phyloP scores from a whole-genome alignment of 352 stramenopile species.

The Phytophthora vignae region DNA sequence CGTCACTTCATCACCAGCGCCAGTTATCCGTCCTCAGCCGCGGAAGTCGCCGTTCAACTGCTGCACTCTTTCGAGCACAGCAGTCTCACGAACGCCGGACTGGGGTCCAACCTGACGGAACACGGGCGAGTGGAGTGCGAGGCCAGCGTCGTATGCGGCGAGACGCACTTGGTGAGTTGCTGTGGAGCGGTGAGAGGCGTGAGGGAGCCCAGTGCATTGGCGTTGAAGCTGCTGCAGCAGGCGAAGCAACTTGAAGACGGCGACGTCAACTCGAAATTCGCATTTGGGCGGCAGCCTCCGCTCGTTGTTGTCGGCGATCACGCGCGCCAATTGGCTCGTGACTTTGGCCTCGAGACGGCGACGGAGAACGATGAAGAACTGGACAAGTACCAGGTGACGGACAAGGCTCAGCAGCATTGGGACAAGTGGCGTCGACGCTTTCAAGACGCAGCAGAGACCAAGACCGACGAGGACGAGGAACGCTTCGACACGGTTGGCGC shows the following conservation, averaged over 20 bases:
- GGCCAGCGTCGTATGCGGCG: conserved; percentile 59
- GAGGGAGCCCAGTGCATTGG: conserved; percentile 54
- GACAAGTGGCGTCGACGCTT: conserved; percentile 56
- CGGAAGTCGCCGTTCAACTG: conserved; percentile 43
- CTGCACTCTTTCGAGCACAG: conserved; percentile 59
- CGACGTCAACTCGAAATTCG: conserved; percentile 18
- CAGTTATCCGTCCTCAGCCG: conserved; percentile 20
- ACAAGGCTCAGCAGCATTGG: conserved; percentile 43
- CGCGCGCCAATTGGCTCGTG: conserved; percentile 37
- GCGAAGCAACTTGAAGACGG: background rate
- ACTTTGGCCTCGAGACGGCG: conserved; percentile 51
- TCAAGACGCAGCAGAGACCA: conserved; percentile 12
- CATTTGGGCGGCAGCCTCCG: conserved; percentile 59
- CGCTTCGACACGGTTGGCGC: conserved; percentile 69
- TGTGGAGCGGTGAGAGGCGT: conserved; percentile 62
- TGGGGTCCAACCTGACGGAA: conserved; percentile 64
- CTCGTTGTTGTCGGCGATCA: conserved; percentile 66
- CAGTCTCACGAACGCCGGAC: conserved; percentile 63
- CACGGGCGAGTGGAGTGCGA: conserved; percentile 62
- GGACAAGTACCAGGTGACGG: conserved; percentile 51
- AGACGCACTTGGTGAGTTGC: conserved; percentile 41
- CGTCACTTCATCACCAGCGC: conserved; percentile 12
- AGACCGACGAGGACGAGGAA: conserved; percentile 5
- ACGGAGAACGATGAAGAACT: conserved; percentile 26
- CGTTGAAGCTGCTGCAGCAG: conserved; percentile 50